Percentiles rank a stretch among this genome's conserved stretches.
Evolutionary conservation across 73 alveolate species (phyloP).

Genomic region (Durusdinium trenchii): DNA sequence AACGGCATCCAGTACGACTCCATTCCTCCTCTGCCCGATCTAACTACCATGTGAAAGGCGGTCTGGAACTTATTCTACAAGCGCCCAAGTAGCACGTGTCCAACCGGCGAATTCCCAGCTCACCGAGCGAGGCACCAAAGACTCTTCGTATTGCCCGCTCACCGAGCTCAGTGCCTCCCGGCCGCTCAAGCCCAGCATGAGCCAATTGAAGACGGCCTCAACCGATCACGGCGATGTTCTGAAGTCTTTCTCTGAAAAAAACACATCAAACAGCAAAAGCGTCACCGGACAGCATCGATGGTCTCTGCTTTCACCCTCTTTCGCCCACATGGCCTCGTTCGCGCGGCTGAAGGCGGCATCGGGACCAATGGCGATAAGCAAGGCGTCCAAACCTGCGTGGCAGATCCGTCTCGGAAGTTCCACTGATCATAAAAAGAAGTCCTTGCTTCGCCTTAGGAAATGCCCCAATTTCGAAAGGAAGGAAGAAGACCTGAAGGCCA

Average conservation of each 20-base stretch:
- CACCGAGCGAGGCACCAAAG: background rate
- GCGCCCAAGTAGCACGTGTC: no score
- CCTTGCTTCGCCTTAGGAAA: no score
- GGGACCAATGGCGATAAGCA: conserved; percentile 39
- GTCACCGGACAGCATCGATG: background rate
- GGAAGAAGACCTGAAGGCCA: no score
- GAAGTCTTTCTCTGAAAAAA: no score
- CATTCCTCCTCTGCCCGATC: no score
- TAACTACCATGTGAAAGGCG: no score
- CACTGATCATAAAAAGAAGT: background rate
- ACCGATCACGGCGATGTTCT: no score
- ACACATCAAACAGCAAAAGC: no score
- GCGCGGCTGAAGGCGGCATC: conserved; percentile 71
- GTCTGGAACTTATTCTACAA: no score
- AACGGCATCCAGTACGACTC: no score
- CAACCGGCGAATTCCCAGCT: no score
- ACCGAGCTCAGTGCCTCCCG: conserved; percentile 28
- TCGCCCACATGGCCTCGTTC: background rate
- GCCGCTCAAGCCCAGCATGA: conserved; percentile 40
- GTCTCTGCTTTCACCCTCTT: background rate
- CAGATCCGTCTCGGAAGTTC: background rate
- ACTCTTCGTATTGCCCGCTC: conserved; percentile 23
- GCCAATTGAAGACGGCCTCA: conserved; percentile 59
- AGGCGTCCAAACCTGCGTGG: conserved; percentile 39
- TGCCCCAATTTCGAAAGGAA: no score